A percentile compares a stretch with the other conserved stretches of the same genome.
These are phyloP conservation scores for Agaricus blazei DNA, from an alignment of 768 basidiomycete species.

Conservation along the genomic window DNA sequence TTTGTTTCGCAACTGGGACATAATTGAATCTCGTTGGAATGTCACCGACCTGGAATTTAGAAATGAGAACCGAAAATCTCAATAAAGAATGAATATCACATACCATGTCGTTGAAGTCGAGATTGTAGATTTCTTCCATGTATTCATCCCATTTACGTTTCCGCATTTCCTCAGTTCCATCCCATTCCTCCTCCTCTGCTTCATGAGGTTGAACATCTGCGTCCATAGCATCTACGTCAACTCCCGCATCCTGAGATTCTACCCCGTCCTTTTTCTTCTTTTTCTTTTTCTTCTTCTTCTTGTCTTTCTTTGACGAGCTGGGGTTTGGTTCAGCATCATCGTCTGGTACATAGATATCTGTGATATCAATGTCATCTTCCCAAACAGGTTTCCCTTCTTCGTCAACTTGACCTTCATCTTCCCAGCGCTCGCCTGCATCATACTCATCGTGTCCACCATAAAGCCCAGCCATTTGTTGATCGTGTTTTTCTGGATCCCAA, in stretches of 20 bases:
- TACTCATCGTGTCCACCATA: conserved; percentile 26
- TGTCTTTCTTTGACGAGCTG: conserved; percentile 16
- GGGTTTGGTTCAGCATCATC: conserved; percentile 23
- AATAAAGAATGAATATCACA: conserved; percentile 20
- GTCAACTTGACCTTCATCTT: conserved; percentile 30
- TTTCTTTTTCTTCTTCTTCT: conserved; percentile 26
- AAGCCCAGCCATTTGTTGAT: conserved; percentile 73
- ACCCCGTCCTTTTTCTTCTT: conserved; percentile 52
- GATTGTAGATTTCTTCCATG: conserved; percentile 84
- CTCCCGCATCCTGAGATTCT: conserved; percentile 44
- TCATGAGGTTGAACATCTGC: conserved; percentile 30
- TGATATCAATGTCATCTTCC: conserved; percentile 87
- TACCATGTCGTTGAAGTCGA: conserved; percentile 97
- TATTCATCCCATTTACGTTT: conserved; percentile 80
- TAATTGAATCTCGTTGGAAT: conserved; percentile 94
- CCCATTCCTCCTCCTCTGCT: conserved; percentile 55
- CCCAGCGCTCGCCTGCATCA: conserved; percentile 17
- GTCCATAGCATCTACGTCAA: conserved; percentile 54
- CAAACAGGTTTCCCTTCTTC: conserved; percentile 74
- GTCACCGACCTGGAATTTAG: conserved; percentile 64
- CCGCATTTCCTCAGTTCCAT: conserved; percentile 87
- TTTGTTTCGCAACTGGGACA: conserved; percentile 30
- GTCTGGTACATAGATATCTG: conserved; percentile 45
- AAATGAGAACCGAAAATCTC: conserved; percentile 1
- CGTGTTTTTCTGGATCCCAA: conserved; percentile 86